Base-by-base conservation (phyloP, 176 grass and related monocot genomes). In the Pontederia crassipes region DNA sequence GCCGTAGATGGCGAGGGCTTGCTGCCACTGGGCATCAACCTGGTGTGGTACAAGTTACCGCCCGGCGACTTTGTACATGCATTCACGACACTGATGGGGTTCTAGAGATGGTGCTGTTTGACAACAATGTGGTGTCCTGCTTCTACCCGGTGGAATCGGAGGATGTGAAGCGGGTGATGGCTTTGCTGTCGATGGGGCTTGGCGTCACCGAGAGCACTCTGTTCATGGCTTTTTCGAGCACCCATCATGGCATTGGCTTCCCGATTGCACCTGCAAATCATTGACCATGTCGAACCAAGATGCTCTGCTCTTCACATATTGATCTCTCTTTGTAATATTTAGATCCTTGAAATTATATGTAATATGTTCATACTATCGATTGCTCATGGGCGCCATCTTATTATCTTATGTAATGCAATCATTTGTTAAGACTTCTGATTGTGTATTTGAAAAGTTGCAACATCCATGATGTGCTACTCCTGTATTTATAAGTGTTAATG, bases 161-260 rank as follows among this genome's bases (percentile, higher is more conserved):
- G 0, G 27, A 62, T 3, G 67, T 54, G 16, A 67, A 65, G 58
- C 78, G 76, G 75, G 58, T 89, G 63, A 63, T 82, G 2, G 29
- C 64, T 6, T 74, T 64, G 9, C 54, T 79, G 64, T 81, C 86
- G 59, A 28, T 85, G 14, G 68, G 57, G 0, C 67, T 68, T 17
- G 86, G 86, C 17, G 71, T 79, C 3, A 48, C 73, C 2, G 86
- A 72, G 28, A 75, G 81, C 63, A 71, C 72, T 54, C 62, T 89
- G 54, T 78, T 85, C 72, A 78, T 76, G 12, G 76, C 70, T 61
- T 89, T 89, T 49, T 81, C 86, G 4, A 81, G 81, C 3, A 81
- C 72, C n/a, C 68, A 75, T 8, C 75, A 28, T 3, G 81, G 86
- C 2, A 81, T 89, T 17, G 81, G 86, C 12, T 85, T 89, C 54